Conservation (phyloP, 306 rosid genomes). For the Quercus dentata region DNA sequence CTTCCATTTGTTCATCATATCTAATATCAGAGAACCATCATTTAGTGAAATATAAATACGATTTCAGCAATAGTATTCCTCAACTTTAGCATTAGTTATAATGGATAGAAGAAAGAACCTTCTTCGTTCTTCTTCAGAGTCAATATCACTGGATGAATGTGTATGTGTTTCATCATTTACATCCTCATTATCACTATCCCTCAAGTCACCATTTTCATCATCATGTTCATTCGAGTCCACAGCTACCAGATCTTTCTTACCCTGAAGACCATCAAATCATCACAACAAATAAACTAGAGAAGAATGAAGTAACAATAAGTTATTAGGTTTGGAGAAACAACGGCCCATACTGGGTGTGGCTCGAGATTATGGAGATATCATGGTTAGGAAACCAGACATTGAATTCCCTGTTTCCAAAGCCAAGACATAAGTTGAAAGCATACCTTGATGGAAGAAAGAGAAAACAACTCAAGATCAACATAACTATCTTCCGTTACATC, state of each 20-base stretch:
- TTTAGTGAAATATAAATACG: conserved; percentile 1
- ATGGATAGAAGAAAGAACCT: conserved; percentile 51
- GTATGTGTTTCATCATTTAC: conserved; percentile 28
- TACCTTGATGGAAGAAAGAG: conserved; percentile 91
- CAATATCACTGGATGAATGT: conserved; percentile 62
- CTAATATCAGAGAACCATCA: conserved; percentile 33
- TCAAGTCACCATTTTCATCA: conserved; percentile 44
- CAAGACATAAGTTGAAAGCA: conserved; percentile 9
- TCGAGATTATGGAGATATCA: not conserved
- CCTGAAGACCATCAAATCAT: conserved; percentile 40
- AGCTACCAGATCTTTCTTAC: conserved; percentile 76
- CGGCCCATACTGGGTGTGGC: not conserved
- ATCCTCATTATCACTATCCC: conserved; percentile 51
- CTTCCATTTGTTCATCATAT: conserved; percentile 83
- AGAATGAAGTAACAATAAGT: not conserved
- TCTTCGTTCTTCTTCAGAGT: conserved; percentile 79
- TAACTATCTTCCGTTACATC: conserved; percentile 82
- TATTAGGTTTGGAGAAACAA: not conserved
- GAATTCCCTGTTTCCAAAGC: not conserved
- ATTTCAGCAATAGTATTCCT: conserved; percentile 6
- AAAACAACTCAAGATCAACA: conserved; percentile 68
- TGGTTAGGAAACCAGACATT: not conserved
- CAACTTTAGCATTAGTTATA: not conserved
- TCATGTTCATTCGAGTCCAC: conserved; percentile 74
- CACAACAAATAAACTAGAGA: conserved; percentile 19